Percentiles rank a stretch among this genome's conserved stretches.
These are phyloP conservation scores for Mucor velutinosus DNA, from an alignment of 371 early-diverging fungal genomes.

Conservation along the genomic window DNA sequence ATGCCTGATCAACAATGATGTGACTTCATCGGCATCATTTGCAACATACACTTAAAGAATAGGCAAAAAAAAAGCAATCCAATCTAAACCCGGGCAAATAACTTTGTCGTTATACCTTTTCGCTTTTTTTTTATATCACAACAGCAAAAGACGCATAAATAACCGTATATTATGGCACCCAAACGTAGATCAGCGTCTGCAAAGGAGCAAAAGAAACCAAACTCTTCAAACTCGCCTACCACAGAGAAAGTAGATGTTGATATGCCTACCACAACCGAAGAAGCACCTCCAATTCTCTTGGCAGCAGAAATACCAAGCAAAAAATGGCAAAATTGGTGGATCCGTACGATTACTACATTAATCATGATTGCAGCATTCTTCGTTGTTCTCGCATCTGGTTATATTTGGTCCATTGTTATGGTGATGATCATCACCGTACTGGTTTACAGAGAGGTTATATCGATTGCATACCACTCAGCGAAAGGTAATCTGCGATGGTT, in stretches of 20 bases:
- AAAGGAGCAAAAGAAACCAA: not conserved
- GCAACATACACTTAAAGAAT: not conserved
- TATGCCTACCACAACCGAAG: not conserved
- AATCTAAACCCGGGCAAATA: not conserved
- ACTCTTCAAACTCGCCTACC: not conserved
- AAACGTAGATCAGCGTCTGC: slow-evolving; percentile 4
- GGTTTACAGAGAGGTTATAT: slow-evolving; percentile 91
- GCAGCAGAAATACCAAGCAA: slow-evolving; percentile 55
- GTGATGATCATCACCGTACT: slow-evolving; percentile 81
- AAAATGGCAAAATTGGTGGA: slow-evolving; percentile 80
- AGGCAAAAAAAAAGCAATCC: not conserved
- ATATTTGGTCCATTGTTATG: slow-evolving; percentile 76
- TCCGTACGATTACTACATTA: slow-evolving; percentile 82
- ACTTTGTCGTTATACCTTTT: not conserved
- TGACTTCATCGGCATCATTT: not conserved
- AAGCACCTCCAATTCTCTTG: slow-evolving; percentile 31
- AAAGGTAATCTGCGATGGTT: slow-evolving; percentile 90
- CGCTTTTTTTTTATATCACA: not conserved
- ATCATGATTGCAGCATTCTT: slow-evolving; percentile 90
- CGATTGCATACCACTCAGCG: slow-evolving; percentile 82
- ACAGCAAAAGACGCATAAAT: not conserved
- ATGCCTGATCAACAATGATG: slow-evolving; percentile 1
- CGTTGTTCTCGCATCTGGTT: slow-evolving; percentile 79
- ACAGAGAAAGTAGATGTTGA: not conserved
- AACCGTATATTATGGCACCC: not conserved